Conservation (phyloP, 139 green algal species). For the Coccomyxa sp. region DNA sequence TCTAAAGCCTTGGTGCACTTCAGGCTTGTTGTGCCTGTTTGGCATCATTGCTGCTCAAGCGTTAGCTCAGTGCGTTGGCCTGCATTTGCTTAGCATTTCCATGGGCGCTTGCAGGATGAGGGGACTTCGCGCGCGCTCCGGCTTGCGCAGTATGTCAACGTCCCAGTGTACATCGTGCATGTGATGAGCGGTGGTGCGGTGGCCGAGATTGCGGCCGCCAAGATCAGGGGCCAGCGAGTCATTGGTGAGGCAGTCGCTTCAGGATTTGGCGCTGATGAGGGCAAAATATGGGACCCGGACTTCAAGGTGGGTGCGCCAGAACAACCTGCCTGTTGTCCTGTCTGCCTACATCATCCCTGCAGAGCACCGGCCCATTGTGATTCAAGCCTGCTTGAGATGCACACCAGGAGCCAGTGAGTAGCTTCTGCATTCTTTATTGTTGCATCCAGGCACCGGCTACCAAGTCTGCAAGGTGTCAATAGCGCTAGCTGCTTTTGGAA, state of each 20-base stretch:
- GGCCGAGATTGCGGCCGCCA: conserved; percentile 53
- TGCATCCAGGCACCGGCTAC: too few relatives aligned
- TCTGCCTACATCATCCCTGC: background rate
- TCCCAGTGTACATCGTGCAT: conserved; percentile 96
- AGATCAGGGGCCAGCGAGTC: conserved; percentile 50
- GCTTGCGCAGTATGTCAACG: conserved; percentile 71
- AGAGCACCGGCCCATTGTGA: too few relatives aligned
- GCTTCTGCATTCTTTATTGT: background rate
- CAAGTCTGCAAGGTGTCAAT: too few relatives aligned
- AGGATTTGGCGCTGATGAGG: conserved; percentile 75
- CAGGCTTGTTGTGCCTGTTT: too few relatives aligned
- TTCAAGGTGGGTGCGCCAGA: conserved; percentile 41
- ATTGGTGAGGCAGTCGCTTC: conserved; percentile 77
- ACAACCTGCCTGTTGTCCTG: background rate
- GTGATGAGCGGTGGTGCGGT: conserved; percentile 88
- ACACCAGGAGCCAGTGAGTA: background rate
- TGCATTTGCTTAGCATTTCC: too few relatives aligned
- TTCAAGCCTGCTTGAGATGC: background rate
- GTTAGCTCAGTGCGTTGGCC: too few relatives aligned
- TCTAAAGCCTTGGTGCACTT: background rate
- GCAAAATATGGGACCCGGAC: conserved; percentile 66
- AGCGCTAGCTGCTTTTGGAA: too few relatives aligned
- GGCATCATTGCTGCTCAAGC: too few relatives aligned
- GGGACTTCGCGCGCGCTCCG: conserved; percentile 81
- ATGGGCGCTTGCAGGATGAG: conserved; percentile 48